Percentiles rank a stretch among this genome's conserved stretches.
These are phyloP conservation scores for Cladosporium sp. DNA, from an alignment of 2,329 filamentous ascomycete genomes.

Conservation along the genomic window DNA sequence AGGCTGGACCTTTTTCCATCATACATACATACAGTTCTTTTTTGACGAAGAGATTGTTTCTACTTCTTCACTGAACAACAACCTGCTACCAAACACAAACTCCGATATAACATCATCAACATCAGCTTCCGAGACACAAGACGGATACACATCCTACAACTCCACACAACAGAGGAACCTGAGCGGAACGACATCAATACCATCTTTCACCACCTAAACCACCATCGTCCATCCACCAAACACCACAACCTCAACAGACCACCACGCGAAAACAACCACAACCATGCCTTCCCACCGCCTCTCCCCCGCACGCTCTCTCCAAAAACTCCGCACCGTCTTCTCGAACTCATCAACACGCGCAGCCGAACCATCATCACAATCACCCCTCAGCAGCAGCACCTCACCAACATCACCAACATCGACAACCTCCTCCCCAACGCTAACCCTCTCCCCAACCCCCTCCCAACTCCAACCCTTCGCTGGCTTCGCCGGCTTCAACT, in stretches of 20 bases:
- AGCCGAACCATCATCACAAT: not conserved
- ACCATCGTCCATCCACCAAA: slow-evolving; percentile 18
- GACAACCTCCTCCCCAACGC: slow-evolving; percentile 11
- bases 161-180: not conserved
- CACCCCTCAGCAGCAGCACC: not conserved
- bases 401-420: not conserved
- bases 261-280: slow-evolving; percentile 4
- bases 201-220: not conserved
- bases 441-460: slow-evolving; percentile 19
- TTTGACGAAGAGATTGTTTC: not conserved
- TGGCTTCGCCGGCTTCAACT: slow-evolving; percentile 27
- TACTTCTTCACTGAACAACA: too few relatives aligned
- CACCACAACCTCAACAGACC: slow-evolving; percentile 5
- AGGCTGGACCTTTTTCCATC: not conserved
- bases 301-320: slow-evolving; percentile 31
- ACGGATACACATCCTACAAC: not conserved
- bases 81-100: not conserved
- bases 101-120: not conserved
- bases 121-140: not conserved
- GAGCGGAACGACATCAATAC: not conserved
- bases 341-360: not conserved
- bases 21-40: not conserved
- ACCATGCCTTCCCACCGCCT: slow-evolving; percentile 23
- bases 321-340: slow-evolving; percentile 32
- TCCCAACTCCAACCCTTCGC: slow-evolving; percentile 16